phyloP scores from a whole-genome alignment of 768 basidiomycete genomes.

The Lentinula aciculospora region DNA sequence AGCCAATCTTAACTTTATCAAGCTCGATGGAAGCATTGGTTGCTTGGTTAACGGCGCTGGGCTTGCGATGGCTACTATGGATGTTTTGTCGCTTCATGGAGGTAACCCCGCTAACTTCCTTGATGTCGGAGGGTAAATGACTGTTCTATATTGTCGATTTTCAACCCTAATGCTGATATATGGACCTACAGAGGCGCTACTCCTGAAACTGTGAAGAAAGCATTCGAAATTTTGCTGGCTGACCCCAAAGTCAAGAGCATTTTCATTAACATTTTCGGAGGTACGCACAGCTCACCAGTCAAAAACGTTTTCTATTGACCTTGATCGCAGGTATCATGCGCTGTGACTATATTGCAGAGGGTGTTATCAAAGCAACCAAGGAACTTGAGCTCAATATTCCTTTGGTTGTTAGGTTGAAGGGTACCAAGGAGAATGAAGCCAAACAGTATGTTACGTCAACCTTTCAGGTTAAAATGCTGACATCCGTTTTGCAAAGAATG shows the following conservation, averaged over 20 bases:
- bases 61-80: slow-evolving; percentile 99
- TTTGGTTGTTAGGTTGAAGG: slow-evolving; percentile 90
- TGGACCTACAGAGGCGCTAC: slow-evolving; percentile 73
- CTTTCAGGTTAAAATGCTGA: slow-evolving; percentile 8
- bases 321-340: slow-evolving; percentile 80
- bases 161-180: neutral
- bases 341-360: slow-evolving; percentile 97
- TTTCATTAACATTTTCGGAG: slow-evolving; percentile 97
- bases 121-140: slow-evolving; percentile 86
- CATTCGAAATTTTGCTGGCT: slow-evolving; percentile 88
- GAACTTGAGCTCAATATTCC: slow-evolving; percentile 84
- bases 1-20: slow-evolving; percentile 96
- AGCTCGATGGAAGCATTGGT: slow-evolving; percentile 94
- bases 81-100: slow-evolving; percentile 93
- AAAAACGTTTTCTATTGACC: neutral
- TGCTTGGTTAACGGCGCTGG: slow-evolving; percentile 99
- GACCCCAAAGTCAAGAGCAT: slow-evolving; percentile 96
- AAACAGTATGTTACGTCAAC: slow-evolving; percentile 63
- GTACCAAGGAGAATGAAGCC: slow-evolving; percentile 94
- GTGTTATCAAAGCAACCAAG: slow-evolving; percentile 96
- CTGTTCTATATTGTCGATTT: neutral
- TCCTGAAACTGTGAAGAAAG: slow-evolving; percentile 99
- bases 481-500: slow-evolving; percentile 56
- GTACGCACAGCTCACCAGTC: slow-evolving; percentile 26
- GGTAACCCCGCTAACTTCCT: slow-evolving; percentile 98